Conservation (phyloP, 108 stramenopile genomes). For the Cyclostephanos tholiformis region DNA sequence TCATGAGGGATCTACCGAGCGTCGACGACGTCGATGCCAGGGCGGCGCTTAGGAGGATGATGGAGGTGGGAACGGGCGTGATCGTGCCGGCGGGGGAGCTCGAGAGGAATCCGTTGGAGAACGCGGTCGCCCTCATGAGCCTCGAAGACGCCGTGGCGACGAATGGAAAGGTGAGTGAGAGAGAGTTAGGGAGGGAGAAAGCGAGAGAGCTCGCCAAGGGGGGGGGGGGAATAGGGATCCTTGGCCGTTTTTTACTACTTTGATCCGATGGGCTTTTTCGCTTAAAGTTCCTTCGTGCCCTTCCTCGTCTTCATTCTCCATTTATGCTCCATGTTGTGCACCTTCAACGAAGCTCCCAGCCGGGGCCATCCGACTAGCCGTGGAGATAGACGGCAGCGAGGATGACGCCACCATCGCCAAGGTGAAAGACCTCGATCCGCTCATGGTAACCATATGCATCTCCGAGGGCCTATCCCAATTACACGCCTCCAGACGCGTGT, state of each 20-base stretch:
- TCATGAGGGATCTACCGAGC: constrained; percentile 77
- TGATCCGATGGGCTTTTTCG: background rate
- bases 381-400: constrained; percentile 82
- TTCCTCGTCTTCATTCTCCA: background rate
- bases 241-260: background rate
- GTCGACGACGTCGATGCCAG: constrained; percentile 74
- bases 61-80: constrained; percentile 91
- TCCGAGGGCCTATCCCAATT: constrained; percentile 73
- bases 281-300: constrained; percentile 1
- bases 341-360: constrained; percentile 63
- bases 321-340: too few relatives aligned
- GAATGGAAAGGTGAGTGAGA: constrained; percentile 70
- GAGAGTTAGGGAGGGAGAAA: background rate
- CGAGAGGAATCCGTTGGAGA: constrained; percentile 86
- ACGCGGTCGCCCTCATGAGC: constrained; percentile 88
- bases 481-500: constrained; percentile 90
- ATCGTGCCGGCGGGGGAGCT: constrained; percentile 89
- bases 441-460: constrained; percentile 71
- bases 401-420: constrained; percentile 73
- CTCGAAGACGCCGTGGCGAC: constrained; percentile 77
- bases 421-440: constrained; percentile 84
- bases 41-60: constrained; percentile 84
- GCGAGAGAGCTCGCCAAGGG: too few relatives aligned
- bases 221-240: background rate
- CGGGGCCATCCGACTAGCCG: constrained; percentile 87